Conservation (phyloP, 495 filamentous ascomycete species). For the Penicillium lividum region DNA sequence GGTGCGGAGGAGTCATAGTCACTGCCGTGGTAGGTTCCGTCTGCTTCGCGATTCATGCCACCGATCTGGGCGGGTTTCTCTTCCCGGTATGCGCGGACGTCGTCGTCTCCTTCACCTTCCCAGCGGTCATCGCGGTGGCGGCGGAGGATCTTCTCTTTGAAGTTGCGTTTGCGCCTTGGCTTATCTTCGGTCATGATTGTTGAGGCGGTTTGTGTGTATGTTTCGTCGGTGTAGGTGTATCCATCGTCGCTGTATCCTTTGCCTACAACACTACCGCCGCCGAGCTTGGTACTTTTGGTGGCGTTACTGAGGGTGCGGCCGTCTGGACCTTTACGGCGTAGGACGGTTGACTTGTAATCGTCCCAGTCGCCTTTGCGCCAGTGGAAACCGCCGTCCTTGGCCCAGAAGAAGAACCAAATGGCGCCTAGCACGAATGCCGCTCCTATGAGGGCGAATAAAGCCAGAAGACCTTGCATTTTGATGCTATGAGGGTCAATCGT, state of each 20-base stretch:
- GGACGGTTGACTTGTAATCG: conserved; percentile 94
- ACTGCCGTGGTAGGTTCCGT: conserved; percentile 71
- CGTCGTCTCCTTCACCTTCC: conserved; percentile 66
- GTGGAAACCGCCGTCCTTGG: conserved; percentile 89
- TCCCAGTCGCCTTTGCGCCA: conserved; percentile 90
- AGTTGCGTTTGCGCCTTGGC: conserved; percentile 38
- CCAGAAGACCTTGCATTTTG: conserved; percentile 81
- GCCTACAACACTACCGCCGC: conserved; percentile 73
- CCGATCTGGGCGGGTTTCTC: conserved; percentile 84
- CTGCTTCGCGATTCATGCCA: conserved; percentile 75
- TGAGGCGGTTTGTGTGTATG: conserved; percentile 37
- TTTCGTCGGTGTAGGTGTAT: conserved; percentile 51
- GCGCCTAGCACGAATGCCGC: conserved; percentile 70
- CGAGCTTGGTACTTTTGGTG: conserved; percentile 76
- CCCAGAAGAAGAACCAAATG: conserved; percentile 99
- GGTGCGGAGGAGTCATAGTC: conserved; percentile 54
- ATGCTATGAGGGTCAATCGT: conserved; percentile 64
- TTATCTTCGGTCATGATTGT: conserved; percentile 46
- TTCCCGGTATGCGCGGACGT: conserved; percentile 76
- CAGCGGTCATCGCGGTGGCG: conserved; percentile 44
- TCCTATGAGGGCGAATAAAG: conserved; percentile 82
- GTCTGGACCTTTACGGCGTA: conserved; percentile 89
- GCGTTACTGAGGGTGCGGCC: conserved; percentile 78
- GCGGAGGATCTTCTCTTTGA: conserved; percentile 43
- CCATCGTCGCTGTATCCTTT: conserved; percentile 59